Percentiles rank a stretch among this genome's conserved stretches.
Evolutionary conservation across 208 protist species (phyloP).

Genomic region (Crithidia bombi): DNA sequence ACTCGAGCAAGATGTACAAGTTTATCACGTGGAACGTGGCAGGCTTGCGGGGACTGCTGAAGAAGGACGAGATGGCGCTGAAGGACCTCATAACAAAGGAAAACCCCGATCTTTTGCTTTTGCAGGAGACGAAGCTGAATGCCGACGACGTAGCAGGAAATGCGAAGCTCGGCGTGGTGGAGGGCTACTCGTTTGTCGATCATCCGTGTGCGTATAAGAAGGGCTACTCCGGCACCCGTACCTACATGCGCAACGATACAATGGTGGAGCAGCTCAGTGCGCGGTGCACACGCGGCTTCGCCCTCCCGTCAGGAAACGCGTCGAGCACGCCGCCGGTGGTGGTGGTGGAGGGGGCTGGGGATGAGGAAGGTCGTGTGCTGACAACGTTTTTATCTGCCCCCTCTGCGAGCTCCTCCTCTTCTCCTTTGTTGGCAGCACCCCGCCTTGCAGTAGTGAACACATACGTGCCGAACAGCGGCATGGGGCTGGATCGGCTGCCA

Average conservation of each 20-base stretch:
- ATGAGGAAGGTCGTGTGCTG: slow-evolving; percentile 89
- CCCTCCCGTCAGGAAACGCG: slow-evolving; percentile 9
- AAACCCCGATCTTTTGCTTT: slow-evolving; percentile 83
- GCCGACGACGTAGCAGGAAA: slow-evolving; percentile 55
- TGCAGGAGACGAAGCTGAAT: slow-evolving; percentile 95
- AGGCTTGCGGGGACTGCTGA: slow-evolving; percentile 85
- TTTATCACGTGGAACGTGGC: slow-evolving; percentile 94
- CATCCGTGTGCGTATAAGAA: slow-evolving; percentile 79
- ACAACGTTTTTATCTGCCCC: slow-evolving; percentile 71
- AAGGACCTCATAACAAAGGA: slow-evolving; percentile 59
- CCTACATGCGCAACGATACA: slow-evolving; percentile 57
- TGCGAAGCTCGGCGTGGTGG: slow-evolving; percentile 57
- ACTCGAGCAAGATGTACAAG: slow-evolving; percentile 73
- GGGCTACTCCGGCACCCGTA: slow-evolving; percentile 90
- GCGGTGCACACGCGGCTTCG: slow-evolving; percentile 40
- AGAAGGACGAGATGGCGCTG: slow-evolving; percentile 67
- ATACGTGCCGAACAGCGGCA: slow-evolving; percentile 95
- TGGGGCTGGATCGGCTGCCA: slow-evolving; percentile 84
- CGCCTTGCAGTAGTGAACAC: slow-evolving; percentile 86
- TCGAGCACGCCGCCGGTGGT: neutral
- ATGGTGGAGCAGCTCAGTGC: slow-evolving; percentile 29
- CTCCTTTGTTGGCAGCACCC: slow-evolving; percentile 5
- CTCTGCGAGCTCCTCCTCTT: neutral
- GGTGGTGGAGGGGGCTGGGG: slow-evolving; percentile 28
- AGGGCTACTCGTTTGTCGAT: slow-evolving; percentile 79